Conservation (phyloP, 2,329 filamentous ascomycete species). For the Trichoderma lentiforme region DNA sequence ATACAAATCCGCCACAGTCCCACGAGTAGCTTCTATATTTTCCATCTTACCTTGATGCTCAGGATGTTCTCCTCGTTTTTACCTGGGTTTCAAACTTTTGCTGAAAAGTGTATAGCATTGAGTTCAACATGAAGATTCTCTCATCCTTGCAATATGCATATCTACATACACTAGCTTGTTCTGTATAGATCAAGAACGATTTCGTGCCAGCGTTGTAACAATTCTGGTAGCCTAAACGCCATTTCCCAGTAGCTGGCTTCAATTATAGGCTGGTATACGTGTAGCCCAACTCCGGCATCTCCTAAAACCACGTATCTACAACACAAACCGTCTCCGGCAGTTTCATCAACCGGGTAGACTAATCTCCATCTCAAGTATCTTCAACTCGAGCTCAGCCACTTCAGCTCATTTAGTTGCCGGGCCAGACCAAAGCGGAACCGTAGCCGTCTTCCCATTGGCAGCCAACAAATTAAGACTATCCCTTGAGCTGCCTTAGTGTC, state of each 20-base stretch:
- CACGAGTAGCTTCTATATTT: neutral
- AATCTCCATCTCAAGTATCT: neutral
- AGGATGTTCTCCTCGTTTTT: neutral
- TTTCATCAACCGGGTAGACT: neutral
- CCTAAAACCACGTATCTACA: neutral
- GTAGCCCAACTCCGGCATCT: neutral
- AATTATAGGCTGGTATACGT: neutral
- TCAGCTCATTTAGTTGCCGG: neutral
- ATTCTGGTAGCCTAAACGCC: neutral
- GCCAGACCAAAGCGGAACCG: neutral
- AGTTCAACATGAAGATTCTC: neutral
- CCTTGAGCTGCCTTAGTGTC: neutral
- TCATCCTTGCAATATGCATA: neutral
- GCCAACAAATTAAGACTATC: conserved; percentile 24
- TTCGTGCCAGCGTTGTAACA: neutral
- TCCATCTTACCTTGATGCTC: neutral
- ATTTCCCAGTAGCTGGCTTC: neutral
- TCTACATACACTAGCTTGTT: neutral
- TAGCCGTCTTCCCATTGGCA: conserved; percentile 4
- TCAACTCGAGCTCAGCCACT: neutral
- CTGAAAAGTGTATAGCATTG: neutral
- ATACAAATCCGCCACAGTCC: neutral
- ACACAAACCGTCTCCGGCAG: neutral
- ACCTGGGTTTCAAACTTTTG: neutral
- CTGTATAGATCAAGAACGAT: neutral